Percentiles rank a stretch among this genome's conserved stretches.
Conservation (phyloP, 495 filamentous ascomycete species). For the Darksidea phi region DNA sequence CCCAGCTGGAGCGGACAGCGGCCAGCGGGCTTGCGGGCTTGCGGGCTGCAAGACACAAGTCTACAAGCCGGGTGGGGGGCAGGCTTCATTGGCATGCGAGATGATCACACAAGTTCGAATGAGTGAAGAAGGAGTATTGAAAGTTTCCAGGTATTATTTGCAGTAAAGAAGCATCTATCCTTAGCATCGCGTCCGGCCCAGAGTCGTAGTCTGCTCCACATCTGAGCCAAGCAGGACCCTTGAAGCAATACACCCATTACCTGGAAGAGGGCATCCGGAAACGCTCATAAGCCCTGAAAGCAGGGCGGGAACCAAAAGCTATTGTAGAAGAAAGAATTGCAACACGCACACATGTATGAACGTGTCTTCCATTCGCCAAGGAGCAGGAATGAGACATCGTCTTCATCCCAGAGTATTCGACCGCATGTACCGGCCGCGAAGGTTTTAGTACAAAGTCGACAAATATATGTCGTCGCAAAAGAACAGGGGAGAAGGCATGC, state of each 20-base stretch:
- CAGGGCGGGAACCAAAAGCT: no score
- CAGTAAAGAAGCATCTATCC: constrained; percentile 14
- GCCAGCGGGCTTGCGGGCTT: no score
- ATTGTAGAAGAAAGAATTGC: no score
- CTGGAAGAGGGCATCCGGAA: no score
- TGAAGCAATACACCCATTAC: background rate
- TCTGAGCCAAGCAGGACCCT: background rate
- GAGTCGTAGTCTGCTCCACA: background rate
- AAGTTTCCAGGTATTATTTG: constrained; percentile 26
- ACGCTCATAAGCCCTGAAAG: no score
- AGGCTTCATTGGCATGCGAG: background rate
- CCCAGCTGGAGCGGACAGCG: background rate
- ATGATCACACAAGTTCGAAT: background rate
- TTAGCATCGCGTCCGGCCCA: background rate
- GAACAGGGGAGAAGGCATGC: background rate
- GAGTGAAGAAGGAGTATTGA: constrained; percentile 1
- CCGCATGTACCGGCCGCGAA: background rate
- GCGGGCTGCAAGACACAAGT: no score
- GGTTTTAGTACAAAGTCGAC: constrained; percentile 10
- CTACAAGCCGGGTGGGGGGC: no score
- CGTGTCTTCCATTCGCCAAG: background rate
- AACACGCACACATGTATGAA: no score
- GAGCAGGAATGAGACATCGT: background rate
- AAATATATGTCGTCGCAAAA: background rate
- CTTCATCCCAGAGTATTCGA: background rate